Base-by-base conservation (phyloP, 192 early-diverging fungal species). In the Podila epigama region DNA sequence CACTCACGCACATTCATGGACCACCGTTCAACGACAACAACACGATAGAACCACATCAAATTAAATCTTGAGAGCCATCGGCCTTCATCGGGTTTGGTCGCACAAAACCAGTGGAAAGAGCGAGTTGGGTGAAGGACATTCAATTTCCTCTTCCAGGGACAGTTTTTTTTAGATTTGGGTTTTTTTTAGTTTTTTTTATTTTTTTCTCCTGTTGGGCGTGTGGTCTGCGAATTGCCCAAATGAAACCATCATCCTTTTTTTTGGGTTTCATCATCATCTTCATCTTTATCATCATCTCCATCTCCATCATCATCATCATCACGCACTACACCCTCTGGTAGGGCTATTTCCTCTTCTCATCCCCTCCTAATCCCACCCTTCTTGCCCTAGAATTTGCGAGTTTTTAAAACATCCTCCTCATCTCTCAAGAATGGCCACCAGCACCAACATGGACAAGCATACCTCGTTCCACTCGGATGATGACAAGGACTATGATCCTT, bases 401-500 rank as follows among this genome's bases (percentile, higher is more conserved):
- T 5, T 20, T 18, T 48, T 18, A 48, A 20, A n/a, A n/a, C 41
- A 16, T 44, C 40, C 29, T 18, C n/a, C 39, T 34, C n/a, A 40
- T 5, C 13, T 9, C 18, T 40, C 28, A n/a, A 54, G 56, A 50
- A 75, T 64, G 63, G 66, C 65, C 58, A 36, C 63, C 32, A 75
- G 9, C 35, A 66, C 44, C 27, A 63, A 33, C 20, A 10, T 42
- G n/a, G 22, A 31, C 36, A 11, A 29, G 20, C 16, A 34, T 34
- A 51, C 50, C 44, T 65, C 70, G 8, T 66, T 42, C 58, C 15
- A 32, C 2, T 66, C 70, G 20, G 64, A 75, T 63, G 64, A 60
- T 22, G 70, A 29, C 50, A 58, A 60, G 57, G 58, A 42, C 57
- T 73, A 66, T 20, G 70, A 72, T 32, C 63, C 70, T 22, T 27